Evolutionary conservation across 192 early-diverging fungal species (phyloP), one percentile per base, ranked within the genome.

Genomic region (Gryganskiella cystojenkinii): DNA sequence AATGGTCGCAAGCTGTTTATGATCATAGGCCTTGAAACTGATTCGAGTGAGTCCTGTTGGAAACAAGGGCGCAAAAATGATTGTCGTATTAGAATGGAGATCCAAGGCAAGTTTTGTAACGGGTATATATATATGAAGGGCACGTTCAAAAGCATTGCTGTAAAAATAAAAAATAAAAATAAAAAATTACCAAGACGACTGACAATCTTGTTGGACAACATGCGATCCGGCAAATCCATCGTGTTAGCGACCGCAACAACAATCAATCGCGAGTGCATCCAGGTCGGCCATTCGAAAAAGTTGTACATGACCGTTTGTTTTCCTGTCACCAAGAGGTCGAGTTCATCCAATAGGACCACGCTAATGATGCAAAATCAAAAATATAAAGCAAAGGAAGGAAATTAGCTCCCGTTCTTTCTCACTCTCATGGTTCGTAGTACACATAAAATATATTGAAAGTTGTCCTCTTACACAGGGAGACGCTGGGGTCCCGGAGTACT

Each of bases 161-260:
- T 31, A 1, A 9, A 4, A 6, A 35, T 56, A 31, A n/a, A 5
- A 35, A 7, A 19, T 4, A 28, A 33, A 31, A 28, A 55, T 31
- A 50, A 5, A 1, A 14, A 28, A 14, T 17, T 85, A 89, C 94
- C 97, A 44, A 99, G 65, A 7, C 97, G 87, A 82, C 94, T 95
- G 2, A 95, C 92, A 20, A 98, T 90, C 70, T 94, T 95, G 79
- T 96, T 94, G 7, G 87, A 84, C 24, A 97, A 84, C 84, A 97
- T 88, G 53, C 96, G 88, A 67, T 99, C 97, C 0, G 97, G 97
- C 20, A 99, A 79, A 68, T 99, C 96, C 95, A 99, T 99, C 0
- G 96, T 98, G 78, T 99, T 99, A 37, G 98, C 97, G 56, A 99
- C 92, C 0, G 97, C 97, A 46, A 99, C 83, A 3, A 99, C 93